Base-by-base conservation (phyloP, 352 stramenopile genomes). In the Phytophthora pinifolia region DNA sequence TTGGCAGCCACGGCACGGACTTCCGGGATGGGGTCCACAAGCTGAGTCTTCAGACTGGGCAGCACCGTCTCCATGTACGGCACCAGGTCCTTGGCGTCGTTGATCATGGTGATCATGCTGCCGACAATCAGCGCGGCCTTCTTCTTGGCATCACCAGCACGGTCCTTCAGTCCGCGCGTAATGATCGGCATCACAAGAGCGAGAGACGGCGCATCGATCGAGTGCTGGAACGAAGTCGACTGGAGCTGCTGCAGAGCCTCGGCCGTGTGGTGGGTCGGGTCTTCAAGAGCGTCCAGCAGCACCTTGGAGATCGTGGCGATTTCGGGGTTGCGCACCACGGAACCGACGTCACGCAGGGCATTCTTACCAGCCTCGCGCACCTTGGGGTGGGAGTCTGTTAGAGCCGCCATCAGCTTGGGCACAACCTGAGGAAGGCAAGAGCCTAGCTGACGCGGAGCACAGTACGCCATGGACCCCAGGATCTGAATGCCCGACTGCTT, bases 171-270 rank as follows among this genome's bases (percentile, higher is more conserved):
- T 20, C 97, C 98, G 20, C 98, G 91, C 52, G 98, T 94, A 46
- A 99, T 88, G 54, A 99, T 98, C 18, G 98, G 98, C 73, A 99
- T 98, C 59, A 99, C 93, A n/a, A 99, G 83, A 18, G 98, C 97
- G 22, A 99, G 76, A 57, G 97, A 99, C 15, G 98, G 96, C 22
- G 97, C 97, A 71, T 99, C 98, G 62, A 99, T 99, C 57, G 97
- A 98, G 79, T 99, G 98, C 60, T 99, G 83, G 72, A 99, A 99
- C 54, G 97, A 95, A 25, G 96, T 99, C 34, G 88, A 95, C 54
- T 99, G 96, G 27, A 99, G 72, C 59, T 97, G 84, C 78, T 99
- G 96, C 14, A 99, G 77, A 44, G 96, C 98, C 22, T 92, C 83
- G 14, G 89, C 62, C 14, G 97, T 99, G 60, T 89, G 69, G 50